Base-by-base conservation (phyloP, 2,329 filamentous ascomycete species). In the Pestalotiopsis sp. region DNA sequence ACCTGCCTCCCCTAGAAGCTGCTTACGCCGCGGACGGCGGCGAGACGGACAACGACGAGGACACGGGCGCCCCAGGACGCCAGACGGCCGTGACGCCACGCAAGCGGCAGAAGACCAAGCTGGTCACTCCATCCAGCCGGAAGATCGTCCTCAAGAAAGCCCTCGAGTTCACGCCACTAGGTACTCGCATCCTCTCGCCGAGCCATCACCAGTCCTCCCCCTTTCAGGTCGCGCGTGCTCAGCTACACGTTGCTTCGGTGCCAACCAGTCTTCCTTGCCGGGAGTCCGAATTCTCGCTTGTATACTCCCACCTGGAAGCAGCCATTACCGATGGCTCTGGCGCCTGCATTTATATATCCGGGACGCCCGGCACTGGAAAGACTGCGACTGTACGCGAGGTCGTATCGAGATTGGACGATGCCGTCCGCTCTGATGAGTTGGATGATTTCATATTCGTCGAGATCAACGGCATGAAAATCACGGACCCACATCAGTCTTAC, bases 381-480 rank as follows among this genome's bases (percentile, higher is more conserved):
- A 99, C 96, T 1, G 96, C 96, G 13, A 99, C 97, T 0, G 96
- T 99, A 11, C 92, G 96, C 62, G 96, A 99, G 80, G 96, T 98
- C 1, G 92, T 99, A 17, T 90, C 92, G 4, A 92, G 94, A 70
- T 87, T 99, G 9, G 95, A 98, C 74, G 90, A 92, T n/a, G 91
- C 94, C 0, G 96, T 98, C 1, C 87, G 90, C 62, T 90, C 92
- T 7, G 96, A 99, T 76, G 95, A 98, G 80, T 87, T 99, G 57
- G 96, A 99, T 76, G 95, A 98, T 78, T 99, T 99, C 80, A 97
- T 98, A 69, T 99, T 99, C 74, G 95, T 99, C 71, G 96, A 99
- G 80, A 98, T 99, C 82, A 99, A 99, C 80, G 97, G 96, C 73
- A 98, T 99, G 96, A 99, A 99, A 83, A 95, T 99, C 74, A 97